A percentile compares a stretch with the other conserved stretches of the same genome.
Evolutionary conservation across 163 green algal species (phyloP).

Genomic region (Scenedesmus sp.): DNA sequence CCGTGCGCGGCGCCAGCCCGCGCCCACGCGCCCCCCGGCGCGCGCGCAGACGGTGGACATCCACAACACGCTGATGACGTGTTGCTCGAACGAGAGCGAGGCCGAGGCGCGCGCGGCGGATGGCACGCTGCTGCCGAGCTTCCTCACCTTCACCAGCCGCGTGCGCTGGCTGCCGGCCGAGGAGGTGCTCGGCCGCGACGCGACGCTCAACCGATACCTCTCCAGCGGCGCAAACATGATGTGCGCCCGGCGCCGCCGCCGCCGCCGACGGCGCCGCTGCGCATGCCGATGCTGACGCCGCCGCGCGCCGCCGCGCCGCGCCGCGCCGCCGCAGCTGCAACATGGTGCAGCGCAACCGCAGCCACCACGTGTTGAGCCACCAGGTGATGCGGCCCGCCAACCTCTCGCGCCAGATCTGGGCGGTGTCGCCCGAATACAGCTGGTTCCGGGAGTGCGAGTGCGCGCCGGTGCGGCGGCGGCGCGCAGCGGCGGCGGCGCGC

Average conservation of each 20-base stretch:
- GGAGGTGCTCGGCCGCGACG: not conserved
- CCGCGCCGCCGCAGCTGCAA: not conserved
- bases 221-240: conserved; percentile 17
- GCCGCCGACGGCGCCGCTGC: too few species aligned
- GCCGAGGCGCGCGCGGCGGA: not conserved
- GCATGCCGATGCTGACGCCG: too few species aligned
- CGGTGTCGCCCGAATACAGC: conserved; percentile 60
- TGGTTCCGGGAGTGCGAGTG: conserved; percentile 53
- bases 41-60: conserved; percentile 47
- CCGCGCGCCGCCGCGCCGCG: too few species aligned
- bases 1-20: conserved; percentile 44
- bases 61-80: conserved; percentile 53
- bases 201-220: not conserved
- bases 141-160: conserved; percentile 8
- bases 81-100: conserved; percentile 40
- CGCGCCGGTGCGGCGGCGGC: too few species aligned
- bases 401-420: conserved; percentile 33
- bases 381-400: conserved; percentile 20
- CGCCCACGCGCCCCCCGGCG: not conserved
- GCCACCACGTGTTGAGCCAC: not conserved
- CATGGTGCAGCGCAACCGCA: not conserved
- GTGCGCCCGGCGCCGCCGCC: conserved; percentile 1
- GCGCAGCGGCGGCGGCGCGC: too few species aligned
- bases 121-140: conserved; percentile 37
- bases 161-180: not conserved